Conservation (phyloP, 2,329 filamentous ascomycete species). For the Xylariaceae sp. region DNA sequence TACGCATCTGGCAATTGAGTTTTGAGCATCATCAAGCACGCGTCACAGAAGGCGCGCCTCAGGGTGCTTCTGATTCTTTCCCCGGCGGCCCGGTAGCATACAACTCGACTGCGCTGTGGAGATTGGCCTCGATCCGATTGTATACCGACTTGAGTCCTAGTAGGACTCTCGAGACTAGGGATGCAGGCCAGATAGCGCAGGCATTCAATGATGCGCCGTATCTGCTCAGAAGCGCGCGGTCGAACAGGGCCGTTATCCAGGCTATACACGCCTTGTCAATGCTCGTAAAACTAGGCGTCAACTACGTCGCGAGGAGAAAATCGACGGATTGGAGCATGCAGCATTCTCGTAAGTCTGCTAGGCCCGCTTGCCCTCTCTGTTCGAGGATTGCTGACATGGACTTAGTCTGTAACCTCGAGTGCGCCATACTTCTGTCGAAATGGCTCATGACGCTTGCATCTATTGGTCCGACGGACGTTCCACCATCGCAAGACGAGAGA, state of each 20-base stretch:
- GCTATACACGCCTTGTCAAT: constrained; percentile 62
- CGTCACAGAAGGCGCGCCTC: constrained; percentile 39
- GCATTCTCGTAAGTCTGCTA: constrained; percentile 44
- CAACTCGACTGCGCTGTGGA: constrained; percentile 55
- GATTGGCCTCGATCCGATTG: constrained; percentile 56
- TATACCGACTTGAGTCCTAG: constrained; percentile 58
- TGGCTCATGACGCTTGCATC: constrained; percentile 51
- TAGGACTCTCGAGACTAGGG: constrained; percentile 56
- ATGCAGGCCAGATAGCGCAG: constrained; percentile 53
- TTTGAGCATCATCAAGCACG: constrained; percentile 50
- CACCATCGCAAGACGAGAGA: constrained; percentile 44
- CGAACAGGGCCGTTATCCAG: constrained; percentile 59
- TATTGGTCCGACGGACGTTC: constrained; percentile 41
- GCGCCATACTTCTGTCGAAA: constrained; percentile 52
- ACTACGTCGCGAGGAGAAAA: constrained; percentile 54
- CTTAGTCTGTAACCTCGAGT: constrained; percentile 54
- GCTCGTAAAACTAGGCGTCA: constrained; percentile 55
- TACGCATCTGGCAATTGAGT: constrained; percentile 50
- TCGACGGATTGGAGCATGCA: constrained; percentile 57
- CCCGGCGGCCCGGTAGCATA: constrained; percentile 56
- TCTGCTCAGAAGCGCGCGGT: constrained; percentile 49
- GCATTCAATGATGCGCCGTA: constrained; percentile 52
- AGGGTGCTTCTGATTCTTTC: constrained; percentile 40
- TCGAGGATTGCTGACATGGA: constrained; percentile 5
- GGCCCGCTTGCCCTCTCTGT: constrained; percentile 10